A percentile compares a stretch with the other conserved stretches of the same genome.
phyloP scores from a whole-genome alignment of 176 grass and related monocot species.

The Tillandsia fasciculata region DNA sequence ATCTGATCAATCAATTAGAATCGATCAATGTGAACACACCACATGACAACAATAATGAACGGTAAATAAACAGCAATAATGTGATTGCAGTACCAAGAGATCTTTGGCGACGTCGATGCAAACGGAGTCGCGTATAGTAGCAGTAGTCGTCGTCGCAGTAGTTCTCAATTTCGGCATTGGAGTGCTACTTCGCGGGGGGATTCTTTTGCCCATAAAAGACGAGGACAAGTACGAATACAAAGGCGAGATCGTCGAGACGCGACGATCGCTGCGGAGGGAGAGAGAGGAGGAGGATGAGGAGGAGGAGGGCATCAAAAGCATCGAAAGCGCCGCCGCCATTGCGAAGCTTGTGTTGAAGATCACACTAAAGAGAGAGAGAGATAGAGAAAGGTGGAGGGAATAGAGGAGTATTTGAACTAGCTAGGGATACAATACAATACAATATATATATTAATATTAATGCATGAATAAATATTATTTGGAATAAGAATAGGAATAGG shows the following conservation, averaged over 20 bases:
- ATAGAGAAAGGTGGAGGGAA: background rate
- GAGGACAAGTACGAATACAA: background rate
- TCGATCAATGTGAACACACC: background rate
- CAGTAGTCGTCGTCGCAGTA: background rate
- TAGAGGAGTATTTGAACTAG: background rate
- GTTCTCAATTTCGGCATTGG: background rate
- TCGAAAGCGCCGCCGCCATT: background rate
- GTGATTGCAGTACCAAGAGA: background rate
- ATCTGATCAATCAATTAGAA: background rate
- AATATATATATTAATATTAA: no score
- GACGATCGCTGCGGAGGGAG: background rate
- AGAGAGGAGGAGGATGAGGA: background rate
- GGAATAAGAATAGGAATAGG: no score
- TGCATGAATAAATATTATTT: no score
- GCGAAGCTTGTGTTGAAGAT: background rate
- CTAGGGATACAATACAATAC: no score
- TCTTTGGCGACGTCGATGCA: conserved; percentile 8
- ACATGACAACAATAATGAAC: background rate
- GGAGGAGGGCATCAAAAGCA: background rate
- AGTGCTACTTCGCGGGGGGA: background rate
- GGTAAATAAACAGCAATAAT: background rate
- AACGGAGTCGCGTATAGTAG: conserved; percentile 18
- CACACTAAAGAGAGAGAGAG: background rate
- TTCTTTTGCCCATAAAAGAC: background rate
- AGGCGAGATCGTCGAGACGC: background rate